These are phyloP conservation scores for Brassica napus DNA, from an alignment of 345 rosid species.

Conservation along the genomic window DNA sequence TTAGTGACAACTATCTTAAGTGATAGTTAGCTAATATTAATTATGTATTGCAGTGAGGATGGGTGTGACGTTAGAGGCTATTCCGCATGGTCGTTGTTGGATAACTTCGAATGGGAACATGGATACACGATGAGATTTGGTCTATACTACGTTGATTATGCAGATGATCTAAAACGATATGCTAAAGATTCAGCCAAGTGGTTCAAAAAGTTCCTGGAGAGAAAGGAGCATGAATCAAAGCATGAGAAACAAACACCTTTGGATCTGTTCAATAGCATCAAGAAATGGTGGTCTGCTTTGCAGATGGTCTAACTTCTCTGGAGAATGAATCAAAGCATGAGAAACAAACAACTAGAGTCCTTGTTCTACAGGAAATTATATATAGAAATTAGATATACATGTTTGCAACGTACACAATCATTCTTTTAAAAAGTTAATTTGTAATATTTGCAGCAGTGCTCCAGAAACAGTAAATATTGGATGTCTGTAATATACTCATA, in stretches of 20 bases:
- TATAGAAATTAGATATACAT: not conserved
- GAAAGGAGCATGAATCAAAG: not conserved
- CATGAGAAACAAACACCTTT: not conserved
- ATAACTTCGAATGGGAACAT: conserved; percentile 58
- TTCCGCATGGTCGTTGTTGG: conserved; percentile 53
- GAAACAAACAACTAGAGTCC: not conserved
- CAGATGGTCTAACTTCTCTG: not conserved
- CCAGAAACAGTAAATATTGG: not conserved
- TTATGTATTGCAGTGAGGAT: conserved; percentile 26
- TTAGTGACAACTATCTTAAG: not conserved
- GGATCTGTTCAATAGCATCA: conserved; percentile 6
- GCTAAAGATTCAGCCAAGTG: conserved; percentile 52
- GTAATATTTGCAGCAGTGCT: not conserved
- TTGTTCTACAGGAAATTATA: not conserved
- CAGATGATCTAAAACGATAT: conserved; percentile 43
- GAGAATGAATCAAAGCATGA: not conserved
- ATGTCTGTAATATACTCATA: not conserved
- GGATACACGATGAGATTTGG: conserved; percentile 52
- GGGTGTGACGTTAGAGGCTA: conserved; percentile 61
- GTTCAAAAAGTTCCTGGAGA: conserved; percentile 44
- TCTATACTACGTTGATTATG: conserved; percentile 49
- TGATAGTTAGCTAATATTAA: not conserved
- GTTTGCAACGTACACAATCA: not conserved
- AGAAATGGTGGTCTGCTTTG: conserved; percentile 14
- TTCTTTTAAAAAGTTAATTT: not conserved